phyloP scores from a whole-genome alignment of 2,329 filamentous ascomycete species.

The Ilyonectria mors-panacis region DNA sequence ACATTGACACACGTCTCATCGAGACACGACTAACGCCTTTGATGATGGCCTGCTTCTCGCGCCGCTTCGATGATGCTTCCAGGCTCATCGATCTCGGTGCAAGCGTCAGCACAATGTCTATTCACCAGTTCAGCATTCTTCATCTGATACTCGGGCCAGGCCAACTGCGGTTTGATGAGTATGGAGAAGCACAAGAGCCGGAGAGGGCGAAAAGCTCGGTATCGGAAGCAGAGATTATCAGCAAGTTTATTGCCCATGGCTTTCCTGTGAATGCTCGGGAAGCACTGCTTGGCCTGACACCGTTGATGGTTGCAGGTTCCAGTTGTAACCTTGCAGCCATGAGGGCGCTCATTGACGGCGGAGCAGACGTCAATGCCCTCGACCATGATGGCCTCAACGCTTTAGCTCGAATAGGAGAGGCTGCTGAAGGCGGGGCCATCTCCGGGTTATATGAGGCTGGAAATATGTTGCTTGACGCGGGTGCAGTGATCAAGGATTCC shows the following conservation, averaged over 20 bases:
- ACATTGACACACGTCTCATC: slow-evolving; percentile 44
- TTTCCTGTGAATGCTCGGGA: slow-evolving; percentile 47
- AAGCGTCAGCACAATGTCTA: slow-evolving; percentile 41
- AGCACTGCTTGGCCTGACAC: slow-evolving; percentile 47
- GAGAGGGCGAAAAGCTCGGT: slow-evolving; percentile 26
- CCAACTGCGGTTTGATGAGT: slow-evolving; percentile 40
- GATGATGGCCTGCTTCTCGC: slow-evolving; percentile 48
- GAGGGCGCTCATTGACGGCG: slow-evolving; percentile 42
- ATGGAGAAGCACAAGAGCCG: slow-evolving; percentile 32
- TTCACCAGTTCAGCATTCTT: slow-evolving; percentile 47
- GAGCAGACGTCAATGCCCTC: slow-evolving; percentile 44
- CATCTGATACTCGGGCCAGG: slow-evolving; percentile 47
- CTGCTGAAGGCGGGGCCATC: slow-evolving; percentile 44
- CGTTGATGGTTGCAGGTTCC: slow-evolving; percentile 47
- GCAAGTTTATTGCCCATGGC: slow-evolving; percentile 44
- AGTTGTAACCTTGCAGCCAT: slow-evolving; percentile 47
- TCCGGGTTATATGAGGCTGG: slow-evolving; percentile 41
- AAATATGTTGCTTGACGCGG: slow-evolving; percentile 45
- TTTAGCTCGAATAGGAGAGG: slow-evolving; percentile 44
- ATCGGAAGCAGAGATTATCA: slow-evolving; percentile 46
- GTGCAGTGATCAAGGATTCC: slow-evolving; percentile 39
- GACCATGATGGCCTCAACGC: slow-evolving; percentile 47
- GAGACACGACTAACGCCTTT: slow-evolving; percentile 47
- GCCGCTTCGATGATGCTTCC: slow-evolving; percentile 47
- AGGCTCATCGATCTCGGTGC: slow-evolving; percentile 46